Evolutionary conservation across 805 yeast genomes (phyloP).

Genomic region (Lipomyces oligophaga): DNA sequence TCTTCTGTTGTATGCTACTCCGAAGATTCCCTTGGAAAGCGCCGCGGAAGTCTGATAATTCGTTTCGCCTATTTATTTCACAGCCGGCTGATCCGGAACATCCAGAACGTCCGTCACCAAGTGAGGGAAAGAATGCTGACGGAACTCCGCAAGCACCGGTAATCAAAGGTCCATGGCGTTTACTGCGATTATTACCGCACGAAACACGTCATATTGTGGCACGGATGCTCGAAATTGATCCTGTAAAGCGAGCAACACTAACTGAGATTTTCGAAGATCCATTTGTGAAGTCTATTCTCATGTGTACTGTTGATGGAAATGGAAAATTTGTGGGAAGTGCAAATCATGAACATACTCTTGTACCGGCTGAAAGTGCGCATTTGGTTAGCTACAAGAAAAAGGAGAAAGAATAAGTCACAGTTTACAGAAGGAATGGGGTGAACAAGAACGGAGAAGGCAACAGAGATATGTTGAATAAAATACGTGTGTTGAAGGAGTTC

Average conservation of each 20-base stretch:
- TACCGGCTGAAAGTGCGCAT: conserved; percentile 38
- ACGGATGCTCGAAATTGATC: conserved; percentile 61
- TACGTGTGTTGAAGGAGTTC: neutral
- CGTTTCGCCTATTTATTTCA: conserved; percentile 63
- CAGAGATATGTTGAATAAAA: neutral
- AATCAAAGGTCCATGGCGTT: conserved; percentile 64
- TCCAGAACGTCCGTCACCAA: conserved; percentile 29
- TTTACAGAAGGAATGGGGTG: neutral
- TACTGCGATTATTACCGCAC: conserved; percentile 67
- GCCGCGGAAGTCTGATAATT: conserved; percentile 72
- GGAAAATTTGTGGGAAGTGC: conserved; percentile 31
- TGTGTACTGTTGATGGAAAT: conserved; percentile 43
- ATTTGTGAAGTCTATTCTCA: conserved; percentile 56
- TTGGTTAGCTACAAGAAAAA: conserved; percentile 36
- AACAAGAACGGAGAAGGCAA: conserved; percentile 16
- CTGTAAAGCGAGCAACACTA: conserved; percentile 56
- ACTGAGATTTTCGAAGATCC: conserved; percentile 52
- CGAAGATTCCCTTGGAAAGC: conserved; percentile 94
- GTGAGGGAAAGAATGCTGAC: conserved; percentile 25
- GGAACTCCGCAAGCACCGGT: conserved; percentile 40
- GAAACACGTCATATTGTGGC: conserved; percentile 59
- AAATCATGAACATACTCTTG: conserved; percentile 39
- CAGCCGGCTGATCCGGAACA: conserved; percentile 32
- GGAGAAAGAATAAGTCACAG: conserved; percentile 19
- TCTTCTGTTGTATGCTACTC: conserved; percentile 84